Evolutionary conservation across 192 early-diverging fungal species (phyloP).

Genomic region (Tieghemiomyces parasiticus): DNA sequence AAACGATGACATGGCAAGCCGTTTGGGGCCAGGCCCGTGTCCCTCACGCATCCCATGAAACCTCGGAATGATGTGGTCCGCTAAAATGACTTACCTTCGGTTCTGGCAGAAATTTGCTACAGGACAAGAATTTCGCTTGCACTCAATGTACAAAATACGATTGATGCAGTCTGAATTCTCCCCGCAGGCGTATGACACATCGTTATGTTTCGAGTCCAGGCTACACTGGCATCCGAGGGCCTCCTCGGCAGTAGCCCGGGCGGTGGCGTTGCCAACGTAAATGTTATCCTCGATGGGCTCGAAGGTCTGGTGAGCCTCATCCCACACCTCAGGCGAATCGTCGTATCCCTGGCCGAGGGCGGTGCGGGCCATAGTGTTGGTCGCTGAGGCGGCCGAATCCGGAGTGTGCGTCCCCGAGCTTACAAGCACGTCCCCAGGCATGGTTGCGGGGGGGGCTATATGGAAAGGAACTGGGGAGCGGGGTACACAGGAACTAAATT

Average conservation of each 20-base stretch:
- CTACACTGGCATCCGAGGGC: constrained; percentile 65
- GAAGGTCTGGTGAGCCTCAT: constrained; percentile 43
- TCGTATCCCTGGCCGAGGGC: too few relatives aligned
- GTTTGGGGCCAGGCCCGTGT: too few relatives aligned
- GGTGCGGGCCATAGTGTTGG: too few relatives aligned
- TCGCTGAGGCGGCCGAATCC: too few relatives aligned
- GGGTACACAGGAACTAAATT: too few relatives aligned
- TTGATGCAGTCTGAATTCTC: constrained; percentile 85
- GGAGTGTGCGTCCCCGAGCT: too few relatives aligned
- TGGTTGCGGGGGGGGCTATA: too few relatives aligned
- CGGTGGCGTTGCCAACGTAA: constrained; percentile 53
- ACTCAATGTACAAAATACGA: constrained; percentile 80
- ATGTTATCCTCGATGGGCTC: constrained; percentile 50
- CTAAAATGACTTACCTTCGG: constrained; percentile 49
- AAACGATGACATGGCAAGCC: too few relatives aligned
- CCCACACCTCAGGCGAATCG: constrained; percentile 11
- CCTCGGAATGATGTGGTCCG: too few relatives aligned
- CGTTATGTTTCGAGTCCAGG: constrained; percentile 46
- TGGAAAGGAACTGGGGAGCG: too few relatives aligned
- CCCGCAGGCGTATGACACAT: constrained; percentile 68
- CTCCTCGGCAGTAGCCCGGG: constrained; percentile 49
- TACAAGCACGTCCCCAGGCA: too few relatives aligned
- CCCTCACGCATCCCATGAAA: too few relatives aligned
- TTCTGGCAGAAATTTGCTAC: constrained; percentile 81
- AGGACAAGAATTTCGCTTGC: constrained; percentile 76